Percentiles rank a stretch among this genome's conserved stretches.
Conservation (phyloP, 1,139 yeast species). For the Suhomyces bolitotheri region DNA sequence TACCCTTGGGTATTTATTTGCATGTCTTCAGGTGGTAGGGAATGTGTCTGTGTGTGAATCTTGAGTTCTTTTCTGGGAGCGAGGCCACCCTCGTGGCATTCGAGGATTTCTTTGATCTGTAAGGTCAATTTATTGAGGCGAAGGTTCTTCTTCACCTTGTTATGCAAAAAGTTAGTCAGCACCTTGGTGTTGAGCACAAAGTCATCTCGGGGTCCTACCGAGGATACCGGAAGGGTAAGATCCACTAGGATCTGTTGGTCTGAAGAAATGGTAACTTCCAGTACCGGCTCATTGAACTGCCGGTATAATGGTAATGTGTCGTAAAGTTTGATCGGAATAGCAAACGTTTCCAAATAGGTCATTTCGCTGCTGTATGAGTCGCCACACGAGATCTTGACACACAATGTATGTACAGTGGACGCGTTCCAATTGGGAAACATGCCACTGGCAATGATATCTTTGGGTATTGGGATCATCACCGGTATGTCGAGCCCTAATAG, state of each 20-base stretch:
- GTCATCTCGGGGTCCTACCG: conserved; percentile 54
- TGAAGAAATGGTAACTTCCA: conserved; percentile 36
- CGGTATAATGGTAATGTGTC: conserved; percentile 56
- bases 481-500: conserved; percentile 61
- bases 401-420: conserved; percentile 36
- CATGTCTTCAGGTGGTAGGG: conserved; percentile 22
- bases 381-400: conserved; percentile 39
- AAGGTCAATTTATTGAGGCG: conserved; percentile 47
- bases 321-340: conserved; percentile 49
- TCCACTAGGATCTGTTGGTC: conserved; percentile 48
- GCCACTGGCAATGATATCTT: conserved; percentile 51
- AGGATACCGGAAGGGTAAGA: conserved; percentile 42
- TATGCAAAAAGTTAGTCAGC: conserved; percentile 37
- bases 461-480: conserved; percentile 57
- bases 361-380: conserved; percentile 33
- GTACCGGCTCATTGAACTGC: conserved; percentile 52
- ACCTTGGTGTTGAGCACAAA: conserved; percentile 41
- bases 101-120: conserved; percentile 53
- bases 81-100: conserved; percentile 51
- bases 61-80: conserved; percentile 38
- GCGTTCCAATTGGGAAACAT: conserved; percentile 43
- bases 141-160: conserved; percentile 36
- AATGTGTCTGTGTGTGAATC: conserved; percentile 31
- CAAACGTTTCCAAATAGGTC: conserved; percentile 39
- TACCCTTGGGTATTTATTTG: conserved; percentile 36